Evolutionary conservation across 108 stramenopile species (phyloP), one percentile per base, ranked within the genome.

Genomic region (Cyclotella cryptica): DNA sequence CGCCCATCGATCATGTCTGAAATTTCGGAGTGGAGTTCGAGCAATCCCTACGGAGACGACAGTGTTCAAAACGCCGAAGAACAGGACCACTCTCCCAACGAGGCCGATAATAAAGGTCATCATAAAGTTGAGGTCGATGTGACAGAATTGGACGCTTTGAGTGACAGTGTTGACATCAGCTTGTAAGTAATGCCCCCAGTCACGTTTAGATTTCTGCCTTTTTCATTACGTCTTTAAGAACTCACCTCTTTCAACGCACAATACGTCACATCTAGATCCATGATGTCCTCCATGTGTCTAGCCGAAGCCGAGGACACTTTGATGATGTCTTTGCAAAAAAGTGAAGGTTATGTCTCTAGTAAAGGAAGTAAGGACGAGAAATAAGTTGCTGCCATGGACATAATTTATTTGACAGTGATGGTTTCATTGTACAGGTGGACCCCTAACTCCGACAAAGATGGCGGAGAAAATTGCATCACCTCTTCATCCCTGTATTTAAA

Each of bases 221-320:
- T 55, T 9, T 21, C 43, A 12, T 71, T 58, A 30, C 28, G 19
- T 69, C 44, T 60, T 19, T 45, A 12, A 12, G 4, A 11, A 40
- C 29, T 30, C 14, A 40, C 51, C 14, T 51, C 21, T 27, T 44
- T 9, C 13, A 28, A 65, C 13, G 44, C 52, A 53, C 19, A 10
- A 14, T 53, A n/a, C n/a, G n/a, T n/a, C n/a, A 19, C 7, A 53
- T 53, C 52, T n/a, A 68, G 73, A 8, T 74, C 73, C 18, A 53
- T 74, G 61, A 63, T 65, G 73, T 74, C 73, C 3, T 63, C 73
- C 51, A 42, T 72, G 5, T n/a, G 17, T 42, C 42, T 65, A 42
- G 8, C 43, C 10, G 63, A 65, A 21, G 6, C 22, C 11, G 63
- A 19, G 9, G 43, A 60, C 28, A 53, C 15, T 53, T 53, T 53